phyloP scores from a whole-genome alignment of 2,329 filamentous ascomycete species.

The Calonectria hawksworthii region DNA sequence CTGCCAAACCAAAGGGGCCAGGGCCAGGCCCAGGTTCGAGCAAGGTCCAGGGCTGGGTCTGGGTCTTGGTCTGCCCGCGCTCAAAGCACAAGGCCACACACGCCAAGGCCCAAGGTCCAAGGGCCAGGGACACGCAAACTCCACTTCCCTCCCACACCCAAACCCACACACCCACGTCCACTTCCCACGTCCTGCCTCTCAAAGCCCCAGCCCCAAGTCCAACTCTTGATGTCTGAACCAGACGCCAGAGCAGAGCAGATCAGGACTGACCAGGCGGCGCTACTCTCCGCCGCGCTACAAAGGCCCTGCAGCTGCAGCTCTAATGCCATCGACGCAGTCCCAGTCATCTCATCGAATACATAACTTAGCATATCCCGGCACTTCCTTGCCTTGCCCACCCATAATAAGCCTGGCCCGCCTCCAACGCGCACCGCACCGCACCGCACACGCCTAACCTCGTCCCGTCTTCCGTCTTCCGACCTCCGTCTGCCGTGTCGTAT shows the following conservation, averaged over 20 bases:
- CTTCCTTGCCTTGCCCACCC: conserved; percentile 26
- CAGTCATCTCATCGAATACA: conserved; percentile 15
- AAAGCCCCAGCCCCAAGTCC: conserved; percentile 17
- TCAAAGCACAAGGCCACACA: conserved; percentile 18
- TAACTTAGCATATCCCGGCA: conserved; percentile 9
- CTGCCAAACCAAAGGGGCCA: conserved; percentile 31
- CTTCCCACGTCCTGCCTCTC: conserved; percentile 10
- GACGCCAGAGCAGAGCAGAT: neutral
- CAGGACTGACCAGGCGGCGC: conserved; percentile 1
- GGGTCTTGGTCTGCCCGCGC: conserved; percentile 8
- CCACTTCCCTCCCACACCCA: conserved; percentile 6
- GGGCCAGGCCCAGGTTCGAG: conserved; percentile 28
- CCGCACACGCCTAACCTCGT: conserved; percentile 25
- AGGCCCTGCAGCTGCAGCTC: conserved; percentile 44
- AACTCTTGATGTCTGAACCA: conserved; percentile 12
- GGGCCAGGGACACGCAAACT: conserved; percentile 13
- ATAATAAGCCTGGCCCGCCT: conserved; percentile 34
- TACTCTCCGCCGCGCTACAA: conserved; percentile 23
- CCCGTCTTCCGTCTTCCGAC: conserved; percentile 28
- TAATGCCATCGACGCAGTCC: conserved; percentile 38
- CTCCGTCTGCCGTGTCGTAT: conserved; percentile 24
- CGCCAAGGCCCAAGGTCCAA: conserved; percentile 13
- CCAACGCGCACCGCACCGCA: conserved; percentile 23
- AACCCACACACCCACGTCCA: conserved; percentile 12
- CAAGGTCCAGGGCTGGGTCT: conserved; percentile 26